These are phyloP conservation scores for Cryptococcus sp. DNA, from an alignment of 1,284 basidiomycete species.

Conservation along the genomic window DNA sequence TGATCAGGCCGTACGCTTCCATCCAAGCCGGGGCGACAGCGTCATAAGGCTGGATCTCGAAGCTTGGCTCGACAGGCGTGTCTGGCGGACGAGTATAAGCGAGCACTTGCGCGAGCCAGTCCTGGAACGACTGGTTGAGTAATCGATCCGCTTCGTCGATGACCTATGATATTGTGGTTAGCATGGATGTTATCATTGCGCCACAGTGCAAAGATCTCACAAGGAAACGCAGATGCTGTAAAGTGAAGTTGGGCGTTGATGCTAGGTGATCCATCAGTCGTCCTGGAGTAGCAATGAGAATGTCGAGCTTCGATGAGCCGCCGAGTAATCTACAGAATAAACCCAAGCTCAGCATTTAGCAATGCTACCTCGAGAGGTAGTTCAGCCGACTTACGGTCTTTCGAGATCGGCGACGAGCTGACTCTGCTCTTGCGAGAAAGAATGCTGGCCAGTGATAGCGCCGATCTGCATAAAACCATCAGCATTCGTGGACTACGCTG, in stretches of 20 bases:
- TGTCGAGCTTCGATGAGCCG: conserved; percentile 86
- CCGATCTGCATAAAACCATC: conserved; percentile 40
- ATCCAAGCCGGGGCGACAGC: conserved; percentile 55
- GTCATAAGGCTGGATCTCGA: conserved; percentile 48
- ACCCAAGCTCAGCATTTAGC: conserved; percentile 1
- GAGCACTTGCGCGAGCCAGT: conserved; percentile 84
- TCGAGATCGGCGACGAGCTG: conserved; percentile 41
- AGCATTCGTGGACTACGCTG: background rate
- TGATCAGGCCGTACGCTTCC: conserved; percentile 38
- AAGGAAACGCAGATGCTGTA: conserved; percentile 91
- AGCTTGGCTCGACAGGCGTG: conserved; percentile 8
- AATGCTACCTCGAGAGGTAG: background rate
- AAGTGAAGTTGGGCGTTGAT: conserved; percentile 82
- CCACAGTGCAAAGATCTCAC: conserved; percentile 54
- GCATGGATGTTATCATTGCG: background rate
- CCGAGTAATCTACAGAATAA: conserved; percentile 41
- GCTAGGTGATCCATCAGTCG: conserved; percentile 90
- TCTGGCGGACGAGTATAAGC: conserved; percentile 65
- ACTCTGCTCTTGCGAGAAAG: conserved; percentile 52
- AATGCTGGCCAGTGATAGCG: conserved; percentile 52
- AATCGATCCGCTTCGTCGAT: conserved; percentile 98
- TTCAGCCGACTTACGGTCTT: conserved; percentile 24
- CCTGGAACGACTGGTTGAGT: conserved; percentile 91
- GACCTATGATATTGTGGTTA: conserved; percentile 59
- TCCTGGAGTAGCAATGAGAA: conserved; percentile 94